Evolutionary conservation across 768 basidiomycete species (phyloP), one percentile per base, ranked within the genome.

Genomic region (Pleurotus ostreatus): DNA sequence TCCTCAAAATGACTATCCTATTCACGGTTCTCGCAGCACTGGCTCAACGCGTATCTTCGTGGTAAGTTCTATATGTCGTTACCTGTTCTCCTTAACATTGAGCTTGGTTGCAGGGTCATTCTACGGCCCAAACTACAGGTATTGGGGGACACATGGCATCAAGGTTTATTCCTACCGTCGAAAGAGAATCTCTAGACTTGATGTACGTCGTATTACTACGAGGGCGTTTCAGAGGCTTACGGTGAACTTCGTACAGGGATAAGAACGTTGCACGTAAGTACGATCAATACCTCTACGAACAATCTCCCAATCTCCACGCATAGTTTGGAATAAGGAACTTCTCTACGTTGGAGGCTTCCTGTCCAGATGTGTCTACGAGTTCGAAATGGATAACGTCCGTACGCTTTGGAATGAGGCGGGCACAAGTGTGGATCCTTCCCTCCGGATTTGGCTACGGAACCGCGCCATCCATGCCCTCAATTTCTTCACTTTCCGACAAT

Each of bases 91-190:
- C 7, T 55, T 25, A 30, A 49, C 30, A 8, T 34, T 55, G 20
- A 46, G n/a, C 20, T 43, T 18, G n/a, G 22, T 11, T 41, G 15
- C 51, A 92, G 89, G 92, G 93, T 12, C 93, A 95, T 68, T 84
- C 92, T 13, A 97, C 94, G 3, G 87, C 80, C 4, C 96, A 98
- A 71, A 96, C 94, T 8, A 96, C 94, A 1, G 95, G 96, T 40
- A 72, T 85, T 26, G 81, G 77, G 15, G 80, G 80, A 2, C 80
- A 80, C 62, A 79, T 81, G 71, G 73, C 92, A 0, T 86, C 90
- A 7, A 78, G 94, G 2, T 97, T 97, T 65, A 95, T 98, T 56
- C 92, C 94, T 8, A 98, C 95, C 0, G 95, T 98, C 6, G 96
- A 98, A 68, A 82, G 96, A 59, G 96, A 98, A 71, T 89, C 89